phyloP scores from a whole-genome alignment of 2,329 filamentous ascomycete species.

The Microsporum canis region DNA sequence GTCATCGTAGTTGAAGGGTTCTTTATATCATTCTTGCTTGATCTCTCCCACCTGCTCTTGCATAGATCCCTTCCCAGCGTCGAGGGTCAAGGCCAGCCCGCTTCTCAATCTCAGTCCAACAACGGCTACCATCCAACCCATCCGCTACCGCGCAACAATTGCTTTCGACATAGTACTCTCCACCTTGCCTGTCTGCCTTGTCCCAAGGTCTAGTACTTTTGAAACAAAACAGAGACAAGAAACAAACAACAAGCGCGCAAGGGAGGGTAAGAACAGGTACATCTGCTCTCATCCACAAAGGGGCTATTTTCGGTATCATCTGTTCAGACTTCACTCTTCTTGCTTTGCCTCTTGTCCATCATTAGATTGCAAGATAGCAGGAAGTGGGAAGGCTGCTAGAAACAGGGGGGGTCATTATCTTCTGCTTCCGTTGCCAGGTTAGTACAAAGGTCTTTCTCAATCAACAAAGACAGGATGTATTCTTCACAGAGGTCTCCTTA shows the following conservation, averaged over 20 bases:
- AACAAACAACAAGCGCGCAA: background rate
- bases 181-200: background rate
- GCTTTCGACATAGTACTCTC: background rate
- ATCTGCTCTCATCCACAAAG: background rate
- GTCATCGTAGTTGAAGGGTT: background rate
- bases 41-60: background rate
- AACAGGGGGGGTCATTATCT: background rate
- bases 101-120: background rate
- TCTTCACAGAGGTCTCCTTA: background rate
- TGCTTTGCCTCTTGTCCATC: no score
- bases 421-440: constrained; percentile 6
- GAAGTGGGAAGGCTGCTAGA: background rate
- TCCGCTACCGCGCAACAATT: background rate
- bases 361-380: background rate
- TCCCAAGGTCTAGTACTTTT: background rate
- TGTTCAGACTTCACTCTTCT: no score
- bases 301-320: background rate
- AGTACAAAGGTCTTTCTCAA: background rate
- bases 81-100: background rate
- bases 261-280: background rate
- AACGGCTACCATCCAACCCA: background rate
- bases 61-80: background rate
- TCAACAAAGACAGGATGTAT: background rate
- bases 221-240: background rate
- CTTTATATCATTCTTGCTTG: background rate